Percentiles rank a stretch among this genome's conserved stretches.
These are phyloP conservation scores for Lithocarpus polystachyus DNA, from an alignment of 306 rosid species.

Conservation along the genomic window DNA sequence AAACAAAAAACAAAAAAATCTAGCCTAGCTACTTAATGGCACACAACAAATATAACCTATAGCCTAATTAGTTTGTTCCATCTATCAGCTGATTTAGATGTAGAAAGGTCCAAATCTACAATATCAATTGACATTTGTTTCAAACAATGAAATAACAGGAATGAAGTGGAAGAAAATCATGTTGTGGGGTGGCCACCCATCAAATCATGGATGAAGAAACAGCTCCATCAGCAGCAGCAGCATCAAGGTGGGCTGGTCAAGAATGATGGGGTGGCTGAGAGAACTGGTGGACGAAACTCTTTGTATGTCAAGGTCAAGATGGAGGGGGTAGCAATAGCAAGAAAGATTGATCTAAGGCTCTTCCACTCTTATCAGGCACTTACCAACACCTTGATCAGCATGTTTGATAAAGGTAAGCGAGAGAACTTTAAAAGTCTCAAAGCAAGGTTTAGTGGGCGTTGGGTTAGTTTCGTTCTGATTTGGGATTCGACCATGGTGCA, in stretches of 20 bases:
- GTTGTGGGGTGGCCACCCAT: conserved; percentile 95
- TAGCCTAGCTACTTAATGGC: no score
- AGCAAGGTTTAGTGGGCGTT: background rate
- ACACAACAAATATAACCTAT: no score
- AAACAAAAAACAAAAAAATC: no score
- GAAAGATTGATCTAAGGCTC: conserved; percentile 63
- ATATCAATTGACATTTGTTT: background rate
- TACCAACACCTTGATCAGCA: conserved; percentile 39
- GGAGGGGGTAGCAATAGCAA: conserved; percentile 70
- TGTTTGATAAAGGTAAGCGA: conserved; percentile 59
- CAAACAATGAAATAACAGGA: conserved; percentile 25
- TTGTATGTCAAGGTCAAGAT: conserved; percentile 74
- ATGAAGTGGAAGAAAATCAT: conserved; percentile 31
- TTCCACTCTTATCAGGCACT: conserved; percentile 55
- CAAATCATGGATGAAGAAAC: conserved; percentile 68
- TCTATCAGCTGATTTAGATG: background rate
- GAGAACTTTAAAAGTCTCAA: background rate
- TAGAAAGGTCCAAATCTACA: background rate
- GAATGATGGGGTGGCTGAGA: conserved; percentile 15
- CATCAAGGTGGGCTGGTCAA: conserved; percentile 23
- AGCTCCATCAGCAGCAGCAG: conserved; percentile 22
- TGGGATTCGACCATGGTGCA: conserved; percentile 18
- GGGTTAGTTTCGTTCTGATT: conserved; percentile 4
- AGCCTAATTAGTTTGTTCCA: background rate
- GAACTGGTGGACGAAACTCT: conserved; percentile 32